Conservation (phyloP, 352 stramenopile genomes). For the Sclerospora graminicola region DNA sequence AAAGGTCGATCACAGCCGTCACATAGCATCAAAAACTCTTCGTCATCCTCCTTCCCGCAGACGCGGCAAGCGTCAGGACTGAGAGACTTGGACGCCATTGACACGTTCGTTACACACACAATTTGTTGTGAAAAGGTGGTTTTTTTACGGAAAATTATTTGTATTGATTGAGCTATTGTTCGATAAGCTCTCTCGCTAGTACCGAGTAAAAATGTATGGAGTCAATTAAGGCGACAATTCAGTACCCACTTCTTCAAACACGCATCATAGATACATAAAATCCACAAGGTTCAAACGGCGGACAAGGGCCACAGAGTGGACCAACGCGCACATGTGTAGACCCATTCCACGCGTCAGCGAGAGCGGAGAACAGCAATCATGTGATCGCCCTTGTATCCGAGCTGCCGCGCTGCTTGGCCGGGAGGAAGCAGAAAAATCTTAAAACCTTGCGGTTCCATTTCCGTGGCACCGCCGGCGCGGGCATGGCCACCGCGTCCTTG, state of each 20-base stretch:
- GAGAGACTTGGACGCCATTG: slow-evolving; percentile 25
- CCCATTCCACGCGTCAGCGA: slow-evolving; percentile 9
- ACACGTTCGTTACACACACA: neutral
- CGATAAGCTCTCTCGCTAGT: too few species aligned
- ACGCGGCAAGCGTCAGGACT: slow-evolving; percentile 72
- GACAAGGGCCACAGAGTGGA: too few species aligned
- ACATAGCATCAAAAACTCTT: slow-evolving; percentile 71
- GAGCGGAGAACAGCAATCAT: slow-evolving; percentile 63
- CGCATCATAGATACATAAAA: slow-evolving; percentile 5
- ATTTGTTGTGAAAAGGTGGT: too few species aligned
- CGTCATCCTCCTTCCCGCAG: slow-evolving; percentile 62
- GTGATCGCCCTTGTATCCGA: slow-evolving; percentile 62
- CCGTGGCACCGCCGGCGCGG: slow-evolving; percentile 38
- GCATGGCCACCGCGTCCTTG: slow-evolving; percentile 32
- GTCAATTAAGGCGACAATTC: neutral
- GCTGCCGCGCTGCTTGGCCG: slow-evolving; percentile 37
- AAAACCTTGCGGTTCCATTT: slow-evolving; percentile 55
- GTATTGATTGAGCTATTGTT: neutral
- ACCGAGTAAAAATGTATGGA: too few species aligned
- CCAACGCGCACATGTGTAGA: too few species aligned
- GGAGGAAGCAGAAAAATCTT: slow-evolving; percentile 75
- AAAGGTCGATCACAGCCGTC: slow-evolving; percentile 70
- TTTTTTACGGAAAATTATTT: neutral
- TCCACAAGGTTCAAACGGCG: too few species aligned
- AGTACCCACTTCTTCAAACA: neutral